Conservation (phyloP, 495 filamentous ascomycete species). For the Chlorociboria aeruginascens region DNA sequence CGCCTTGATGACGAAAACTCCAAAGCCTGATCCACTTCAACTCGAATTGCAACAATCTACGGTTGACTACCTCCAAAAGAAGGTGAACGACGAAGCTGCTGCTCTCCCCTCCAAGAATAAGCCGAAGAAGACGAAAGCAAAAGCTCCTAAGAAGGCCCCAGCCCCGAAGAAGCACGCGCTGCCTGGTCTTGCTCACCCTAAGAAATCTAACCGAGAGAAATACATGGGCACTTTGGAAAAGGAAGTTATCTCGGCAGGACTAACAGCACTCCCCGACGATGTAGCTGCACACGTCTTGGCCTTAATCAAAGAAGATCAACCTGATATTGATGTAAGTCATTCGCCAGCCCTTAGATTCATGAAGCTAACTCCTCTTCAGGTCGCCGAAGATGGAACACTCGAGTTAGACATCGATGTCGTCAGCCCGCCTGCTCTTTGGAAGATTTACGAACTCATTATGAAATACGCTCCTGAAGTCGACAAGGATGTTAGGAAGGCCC, state of each 20-base stretch:
- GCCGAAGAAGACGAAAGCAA: slow-evolving; percentile 32
- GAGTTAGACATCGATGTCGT: slow-evolving; percentile 86
- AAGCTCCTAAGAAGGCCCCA: slow-evolving; percentile 27
- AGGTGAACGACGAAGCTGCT: slow-evolving; percentile 35
- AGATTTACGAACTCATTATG: slow-evolving; percentile 66
- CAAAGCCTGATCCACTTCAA: slow-evolving; percentile 46
- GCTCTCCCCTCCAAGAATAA: slow-evolving; percentile 21
- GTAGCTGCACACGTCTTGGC: slow-evolving; percentile 71
- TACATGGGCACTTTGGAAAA: slow-evolving; percentile 66
- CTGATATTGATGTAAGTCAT: slow-evolving; percentile 44
- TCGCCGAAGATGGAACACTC: slow-evolving; percentile 62
- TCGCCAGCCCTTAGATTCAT: neutral
- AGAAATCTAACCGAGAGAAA: slow-evolving; percentile 34
- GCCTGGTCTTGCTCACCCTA: slow-evolving; percentile 31
- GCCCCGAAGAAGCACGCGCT: slow-evolving; percentile 19
- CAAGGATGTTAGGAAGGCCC: slow-evolving; percentile 5
- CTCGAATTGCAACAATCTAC: slow-evolving; percentile 33
- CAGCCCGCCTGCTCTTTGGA: slow-evolving; percentile 56
- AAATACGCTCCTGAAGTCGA: slow-evolving; percentile 47
- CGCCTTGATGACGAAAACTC: slow-evolving; percentile 54
- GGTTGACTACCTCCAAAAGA: slow-evolving; percentile 33
- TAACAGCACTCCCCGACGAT: slow-evolving; percentile 57
- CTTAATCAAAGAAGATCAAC: slow-evolving; percentile 82
- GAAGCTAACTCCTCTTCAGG: slow-evolving; percentile 20
- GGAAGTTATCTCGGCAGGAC: slow-evolving; percentile 71